These are phyloP conservation scores for Dimargaris cristalligena DNA, from an alignment of 192 early-diverging fungal genomes.

Conservation along the genomic window DNA sequence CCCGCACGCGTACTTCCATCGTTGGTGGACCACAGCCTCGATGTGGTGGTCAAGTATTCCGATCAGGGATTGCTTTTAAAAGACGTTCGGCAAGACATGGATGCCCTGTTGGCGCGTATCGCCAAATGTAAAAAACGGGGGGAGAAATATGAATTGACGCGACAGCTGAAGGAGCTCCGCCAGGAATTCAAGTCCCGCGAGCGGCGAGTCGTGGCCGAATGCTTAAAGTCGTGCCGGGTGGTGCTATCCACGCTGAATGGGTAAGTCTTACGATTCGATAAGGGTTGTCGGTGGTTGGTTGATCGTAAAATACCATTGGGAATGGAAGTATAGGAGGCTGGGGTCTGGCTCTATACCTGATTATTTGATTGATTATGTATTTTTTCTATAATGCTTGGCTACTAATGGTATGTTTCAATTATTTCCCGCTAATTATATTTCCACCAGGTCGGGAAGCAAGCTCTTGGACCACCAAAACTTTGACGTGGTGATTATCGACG, in stretches of 20 bases:
- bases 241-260: conserved; percentile 70
- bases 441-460: conserved; percentile 15
- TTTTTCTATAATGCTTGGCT: no score
- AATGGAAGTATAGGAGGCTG: no score
- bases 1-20: conserved; percentile 59
- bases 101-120: conserved; percentile 38
- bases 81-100: conserved; percentile 65
- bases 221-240: conserved; percentile 41
- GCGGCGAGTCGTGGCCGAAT: conserved; percentile 35
- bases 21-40: conserved; percentile 52
- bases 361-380: no score
- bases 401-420: no score
- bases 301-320: no score
- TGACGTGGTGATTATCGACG: conserved; percentile 78
- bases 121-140: conserved; percentile 40
- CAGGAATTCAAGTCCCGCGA: conserved; percentile 55
- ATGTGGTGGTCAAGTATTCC: conserved; percentile 40
- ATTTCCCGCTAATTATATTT: conserved; percentile 14
- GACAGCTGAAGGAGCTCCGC: conserved; percentile 45
- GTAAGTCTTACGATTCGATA: no score
- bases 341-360: no score
- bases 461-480: conserved; percentile 30
- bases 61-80: conserved; percentile 55
- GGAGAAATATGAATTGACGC: conserved; percentile 46
- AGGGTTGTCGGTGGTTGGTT: no score